Conservation (phyloP, 2,329 filamentous ascomycete species). For the Apiospora rasikravindrae region DNA sequence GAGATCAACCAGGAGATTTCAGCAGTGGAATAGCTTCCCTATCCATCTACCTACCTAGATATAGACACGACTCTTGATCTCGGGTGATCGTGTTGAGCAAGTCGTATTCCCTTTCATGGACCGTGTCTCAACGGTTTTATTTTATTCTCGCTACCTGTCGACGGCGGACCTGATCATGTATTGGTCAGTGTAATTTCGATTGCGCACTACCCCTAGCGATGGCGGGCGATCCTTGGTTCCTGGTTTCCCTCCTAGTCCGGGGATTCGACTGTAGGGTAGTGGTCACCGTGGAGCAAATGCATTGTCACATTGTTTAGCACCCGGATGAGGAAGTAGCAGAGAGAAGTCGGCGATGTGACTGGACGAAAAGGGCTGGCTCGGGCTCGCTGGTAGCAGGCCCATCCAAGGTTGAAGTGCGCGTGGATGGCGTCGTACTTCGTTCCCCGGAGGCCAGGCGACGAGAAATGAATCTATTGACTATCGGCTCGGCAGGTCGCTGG, state of each 20-base stretch:
- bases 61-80: neutral
- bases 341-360: constrained; percentile 3
- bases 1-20: neutral
- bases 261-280: constrained; percentile 11
- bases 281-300: constrained; percentile 13
- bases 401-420: neutral
- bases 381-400: neutral
- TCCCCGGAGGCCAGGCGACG: neutral
- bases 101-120: neutral
- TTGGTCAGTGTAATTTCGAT: constrained; percentile 13
- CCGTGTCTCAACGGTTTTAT: neutral
- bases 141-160: neutral
- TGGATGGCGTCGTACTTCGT: neutral
- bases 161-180: neutral
- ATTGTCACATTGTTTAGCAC: neutral
- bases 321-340: constrained; percentile 14
- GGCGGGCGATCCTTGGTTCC: constrained; percentile 8
- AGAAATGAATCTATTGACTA: constrained; percentile 10
- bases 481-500: neutral
- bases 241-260: neutral
- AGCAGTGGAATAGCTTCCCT: neutral
- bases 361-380: neutral
- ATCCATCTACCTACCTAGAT: too few species aligned
- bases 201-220: constrained; percentile 13
- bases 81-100: neutral